A percentile compares a stretch with the other conserved stretches of the same genome.
These are phyloP conservation scores for Corylus avellana DNA, from an alignment of 306 rosid genomes.

Conservation along the genomic window DNA sequence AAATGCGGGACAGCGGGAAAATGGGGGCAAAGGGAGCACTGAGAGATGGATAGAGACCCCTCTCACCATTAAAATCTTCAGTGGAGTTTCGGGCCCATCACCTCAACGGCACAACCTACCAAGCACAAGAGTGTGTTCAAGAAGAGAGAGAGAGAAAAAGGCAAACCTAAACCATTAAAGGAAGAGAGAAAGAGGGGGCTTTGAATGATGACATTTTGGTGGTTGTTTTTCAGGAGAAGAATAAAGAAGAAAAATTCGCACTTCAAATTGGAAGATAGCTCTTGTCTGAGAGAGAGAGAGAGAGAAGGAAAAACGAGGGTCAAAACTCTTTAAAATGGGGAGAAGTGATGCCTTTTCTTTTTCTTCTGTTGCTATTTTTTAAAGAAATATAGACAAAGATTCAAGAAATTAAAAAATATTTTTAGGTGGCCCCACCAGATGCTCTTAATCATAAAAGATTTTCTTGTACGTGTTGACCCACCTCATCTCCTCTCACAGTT, in stretches of 20 bases:
- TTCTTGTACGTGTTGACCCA: slow-evolving; percentile 26
- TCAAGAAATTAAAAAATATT: background rate
- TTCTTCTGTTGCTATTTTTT: background rate
- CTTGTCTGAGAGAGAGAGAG: slow-evolving; percentile 33
- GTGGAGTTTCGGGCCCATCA: slow-evolving; percentile 88
- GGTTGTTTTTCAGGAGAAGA: slow-evolving; percentile 40
- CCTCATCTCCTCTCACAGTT: slow-evolving; percentile 2
- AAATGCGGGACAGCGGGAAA: slow-evolving; percentile 58
- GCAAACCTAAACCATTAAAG: slow-evolving; percentile 58
- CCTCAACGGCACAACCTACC: slow-evolving; percentile 72
- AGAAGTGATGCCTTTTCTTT: background rate
- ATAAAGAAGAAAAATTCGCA: slow-evolving; percentile 42
- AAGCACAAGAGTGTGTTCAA: slow-evolving; percentile 65
- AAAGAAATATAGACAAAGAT: slow-evolving; percentile 11
- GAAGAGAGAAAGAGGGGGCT: slow-evolving; percentile 28
- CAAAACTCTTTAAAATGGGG: slow-evolving; percentile 4
- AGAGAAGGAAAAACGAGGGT: background rate
- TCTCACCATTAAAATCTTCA: slow-evolving; percentile 48
- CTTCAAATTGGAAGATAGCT: slow-evolving; percentile 62
- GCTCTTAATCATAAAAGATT: slow-evolving; percentile 14
- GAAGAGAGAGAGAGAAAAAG: slow-evolving; percentile 25
- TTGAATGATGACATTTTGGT: slow-evolving; percentile 49
- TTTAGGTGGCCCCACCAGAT: too few relatives aligned
- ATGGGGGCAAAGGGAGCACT: slow-evolving; percentile 54
- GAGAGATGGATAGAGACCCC: slow-evolving; percentile 55